phyloP scores from a whole-genome alignment of 805 yeast species.

The Ogataea trehalophila region DNA sequence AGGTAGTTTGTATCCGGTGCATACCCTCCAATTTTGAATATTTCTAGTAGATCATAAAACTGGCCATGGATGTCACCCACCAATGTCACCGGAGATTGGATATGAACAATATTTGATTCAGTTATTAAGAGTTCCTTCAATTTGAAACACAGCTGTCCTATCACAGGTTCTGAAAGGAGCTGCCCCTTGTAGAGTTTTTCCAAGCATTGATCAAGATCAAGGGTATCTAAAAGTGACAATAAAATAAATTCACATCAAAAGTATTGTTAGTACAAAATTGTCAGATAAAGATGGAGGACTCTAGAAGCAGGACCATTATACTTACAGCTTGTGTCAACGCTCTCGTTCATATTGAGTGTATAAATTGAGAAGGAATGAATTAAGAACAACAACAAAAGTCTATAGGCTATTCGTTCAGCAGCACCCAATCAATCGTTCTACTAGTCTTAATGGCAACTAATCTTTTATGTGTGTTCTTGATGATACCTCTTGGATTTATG shows the following conservation, averaged over 20 bases:
- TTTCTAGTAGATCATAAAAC: constrained; percentile 87
- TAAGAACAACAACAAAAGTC: not conserved
- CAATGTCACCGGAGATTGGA: constrained; percentile 83
- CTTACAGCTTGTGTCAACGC: not conserved
- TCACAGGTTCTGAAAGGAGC: constrained; percentile 64
- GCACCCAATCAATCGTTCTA: not conserved
- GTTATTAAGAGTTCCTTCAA: constrained; percentile 73
- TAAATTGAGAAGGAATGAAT: not conserved
- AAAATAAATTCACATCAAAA: not conserved
- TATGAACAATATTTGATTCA: constrained; percentile 83
- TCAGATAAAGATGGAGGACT: not conserved
- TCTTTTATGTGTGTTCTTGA: too few species aligned
- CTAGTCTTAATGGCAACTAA: too few species aligned
- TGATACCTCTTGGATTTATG: too few species aligned
- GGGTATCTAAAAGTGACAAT: constrained; percentile 9
- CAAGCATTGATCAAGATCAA: constrained; percentile 67
- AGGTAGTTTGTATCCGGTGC: constrained; percentile 92
- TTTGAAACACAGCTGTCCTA: constrained; percentile 71
- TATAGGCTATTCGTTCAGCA: not conserved
- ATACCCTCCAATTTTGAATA: constrained; percentile 88
- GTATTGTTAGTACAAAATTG: not conserved
- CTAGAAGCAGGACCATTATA: not conserved
- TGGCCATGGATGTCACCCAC: constrained; percentile 99
- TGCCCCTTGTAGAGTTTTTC: constrained; percentile 60
- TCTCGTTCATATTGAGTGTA: not conserved